Evolutionary conservation across 306 rosid genomes (phyloP), one percentile per base, ranked within the genome.

Genomic region (Astragalus glycyphyllos): DNA sequence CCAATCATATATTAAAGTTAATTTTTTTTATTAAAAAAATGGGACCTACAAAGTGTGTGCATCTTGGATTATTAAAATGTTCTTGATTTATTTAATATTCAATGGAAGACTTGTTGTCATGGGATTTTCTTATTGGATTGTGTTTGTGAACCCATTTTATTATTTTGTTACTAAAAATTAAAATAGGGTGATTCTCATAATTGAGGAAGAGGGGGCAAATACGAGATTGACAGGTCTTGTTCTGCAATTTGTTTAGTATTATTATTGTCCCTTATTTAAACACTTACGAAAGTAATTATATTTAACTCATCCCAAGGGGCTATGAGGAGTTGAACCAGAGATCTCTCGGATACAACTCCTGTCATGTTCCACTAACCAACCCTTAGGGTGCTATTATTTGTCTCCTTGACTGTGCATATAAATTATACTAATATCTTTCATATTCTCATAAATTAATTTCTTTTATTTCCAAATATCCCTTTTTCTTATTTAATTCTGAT

Each of bases 1-100:
- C 73, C 84, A 78, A 78, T 78, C 50, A 37, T 57, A 16, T 55
- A 50, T 13, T 17, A 38, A 64, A 37, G 61, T 40, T 63, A 0
- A 14, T 15, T 54, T 32, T 60, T 41, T 34, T 35, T 35, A 6
- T 35, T 35, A 4, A 20, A 51, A 17, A 49, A 32, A 6, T 31
- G 15, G 73, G 23, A 14, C 17, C 79, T 72, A 42, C 48, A 35
- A 10, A 54, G 34, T 60, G 60, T 49, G 67, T 72, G 11, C 17
- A 26, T 26, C 12, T 16, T 15, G 5, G 38, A 7, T 53, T 34
- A 72, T 66, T 32, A 35, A 65, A 55, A 46, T 5, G 53, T 60
- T 42, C 14, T 51, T 2, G 1, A 12, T 55, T 10, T 63, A 1
- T 72, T 32, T 26, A 20, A n/a, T 26, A 76, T 70, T 55, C 71